Evolutionary conservation across 805 yeast genomes (phyloP).

Genomic region (Monosporozyma aerobia): DNA sequence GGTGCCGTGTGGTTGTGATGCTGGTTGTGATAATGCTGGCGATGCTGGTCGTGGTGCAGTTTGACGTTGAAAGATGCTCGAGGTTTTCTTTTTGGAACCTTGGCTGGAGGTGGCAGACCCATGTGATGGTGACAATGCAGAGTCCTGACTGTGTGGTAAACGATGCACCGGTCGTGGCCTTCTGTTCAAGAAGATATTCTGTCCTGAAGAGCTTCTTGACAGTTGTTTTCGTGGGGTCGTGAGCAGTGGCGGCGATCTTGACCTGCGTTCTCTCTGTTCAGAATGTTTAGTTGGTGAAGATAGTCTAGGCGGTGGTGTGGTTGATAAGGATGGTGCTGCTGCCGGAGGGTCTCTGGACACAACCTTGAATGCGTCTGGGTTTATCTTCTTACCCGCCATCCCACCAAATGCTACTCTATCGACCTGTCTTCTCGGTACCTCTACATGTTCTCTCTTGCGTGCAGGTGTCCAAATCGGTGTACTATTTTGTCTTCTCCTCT

Average conservation of each 20-base stretch:
- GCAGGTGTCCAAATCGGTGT: background rate
- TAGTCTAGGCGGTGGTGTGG: background rate
- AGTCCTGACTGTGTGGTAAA: background rate
- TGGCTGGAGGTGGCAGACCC: background rate
- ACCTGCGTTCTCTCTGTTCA: background rate
- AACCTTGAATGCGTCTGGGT: background rate
- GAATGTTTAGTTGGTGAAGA: background rate
- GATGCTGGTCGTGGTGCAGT: background rate
- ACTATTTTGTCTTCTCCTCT: background rate
- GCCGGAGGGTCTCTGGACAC: background rate
- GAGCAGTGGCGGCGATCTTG: background rate
- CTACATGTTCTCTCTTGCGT: background rate
- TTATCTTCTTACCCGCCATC: slow-evolving; percentile 14
- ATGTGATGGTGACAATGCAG: background rate
- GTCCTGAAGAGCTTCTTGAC: background rate
- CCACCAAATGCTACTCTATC: slow-evolving; percentile 29
- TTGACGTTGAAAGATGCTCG: background rate
- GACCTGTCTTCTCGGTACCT: background rate
- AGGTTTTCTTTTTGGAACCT: background rate
- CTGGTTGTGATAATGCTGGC: background rate
- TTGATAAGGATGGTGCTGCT: background rate
- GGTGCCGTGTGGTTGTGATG: background rate
- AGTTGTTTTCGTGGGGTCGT: background rate
- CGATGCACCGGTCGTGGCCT: background rate
- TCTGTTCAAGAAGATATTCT: background rate